A percentile compares a stretch with the other conserved stretches of the same genome.
These are phyloP conservation scores for Gracilariopsis chorda DNA, from an alignment of 23 red algal genomes.

Conservation along the genomic window DNA sequence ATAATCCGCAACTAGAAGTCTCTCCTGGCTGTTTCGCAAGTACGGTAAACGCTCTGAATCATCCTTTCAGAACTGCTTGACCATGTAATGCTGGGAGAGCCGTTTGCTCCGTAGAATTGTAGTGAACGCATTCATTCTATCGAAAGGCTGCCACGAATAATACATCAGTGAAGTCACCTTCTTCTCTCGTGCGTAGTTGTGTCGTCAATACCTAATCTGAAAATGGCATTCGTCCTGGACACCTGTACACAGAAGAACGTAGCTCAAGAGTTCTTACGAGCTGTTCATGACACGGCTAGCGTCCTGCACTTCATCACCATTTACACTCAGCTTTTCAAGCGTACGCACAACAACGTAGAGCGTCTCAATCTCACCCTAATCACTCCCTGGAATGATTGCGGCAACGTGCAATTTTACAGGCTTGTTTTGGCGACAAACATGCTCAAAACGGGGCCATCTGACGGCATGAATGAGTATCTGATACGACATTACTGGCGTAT, in stretches of 20 bases:
- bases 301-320: neutral
- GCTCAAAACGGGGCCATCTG: neutral
- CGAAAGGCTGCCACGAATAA: neutral
- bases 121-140: neutral
- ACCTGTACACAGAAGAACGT: neutral
- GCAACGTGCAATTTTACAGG: neutral
- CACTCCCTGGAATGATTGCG: neutral
- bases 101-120: neutral
- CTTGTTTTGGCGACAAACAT: neutral
- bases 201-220: neutral
- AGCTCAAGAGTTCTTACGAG: neutral
- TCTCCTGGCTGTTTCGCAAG: neutral
- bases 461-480: neutral
- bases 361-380: neutral
- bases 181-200: neutral
- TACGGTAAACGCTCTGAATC: neutral
- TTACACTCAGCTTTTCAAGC: neutral
- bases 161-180: neutral
- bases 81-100: slow-evolving; percentile 4
- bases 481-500: neutral
- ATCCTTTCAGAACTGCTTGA: neutral
- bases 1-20: neutral
- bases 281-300: neutral
- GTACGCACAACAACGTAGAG: neutral
- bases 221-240: neutral